A percentile compares a stretch with the other conserved stretches of the same genome.
These are phyloP conservation scores for Penicillium brasilianum DNA, from an alignment of 2,329 filamentous ascomycete species.

Conservation along the genomic window DNA sequence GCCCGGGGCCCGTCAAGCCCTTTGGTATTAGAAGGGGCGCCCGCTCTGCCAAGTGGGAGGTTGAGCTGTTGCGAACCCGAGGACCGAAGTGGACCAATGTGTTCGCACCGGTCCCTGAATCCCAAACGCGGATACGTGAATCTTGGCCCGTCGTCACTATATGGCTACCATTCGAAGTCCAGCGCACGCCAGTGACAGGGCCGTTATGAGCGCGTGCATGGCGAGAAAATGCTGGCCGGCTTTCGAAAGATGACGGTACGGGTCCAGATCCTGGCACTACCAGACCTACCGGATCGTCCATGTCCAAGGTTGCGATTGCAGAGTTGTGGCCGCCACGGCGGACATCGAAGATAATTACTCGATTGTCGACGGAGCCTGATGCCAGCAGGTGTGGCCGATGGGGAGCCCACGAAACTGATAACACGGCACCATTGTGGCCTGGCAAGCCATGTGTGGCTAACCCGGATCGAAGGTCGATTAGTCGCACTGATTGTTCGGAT, in stretches of 20 bases:
- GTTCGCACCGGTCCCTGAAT: slow-evolving; percentile 79
- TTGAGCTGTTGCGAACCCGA: slow-evolving; percentile 71
- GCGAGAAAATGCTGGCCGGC: slow-evolving; percentile 51
- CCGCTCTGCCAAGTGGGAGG: slow-evolving; percentile 63
- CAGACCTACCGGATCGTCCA: slow-evolving; percentile 79
- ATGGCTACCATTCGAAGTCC: slow-evolving; percentile 78
- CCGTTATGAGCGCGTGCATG: slow-evolving; percentile 72
- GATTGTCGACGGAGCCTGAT: slow-evolving; percentile 83
- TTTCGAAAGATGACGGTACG: slow-evolving; percentile 33
- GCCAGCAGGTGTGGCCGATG: slow-evolving; percentile 77
- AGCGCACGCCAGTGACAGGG: slow-evolving; percentile 81
- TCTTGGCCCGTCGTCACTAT: slow-evolving; percentile 85
- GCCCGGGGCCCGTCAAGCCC: slow-evolving; percentile 59
- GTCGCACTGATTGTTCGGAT: slow-evolving; percentile 79
- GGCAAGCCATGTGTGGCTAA: slow-evolving; percentile 73
- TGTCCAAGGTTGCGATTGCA: slow-evolving; percentile 76
- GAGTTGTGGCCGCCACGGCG: slow-evolving; percentile 70
- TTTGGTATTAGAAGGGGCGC: slow-evolving; percentile 68
- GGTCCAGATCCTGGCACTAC: slow-evolving; percentile 44
- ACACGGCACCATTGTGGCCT: slow-evolving; percentile 68
- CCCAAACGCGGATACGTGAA: slow-evolving; percentile 83
- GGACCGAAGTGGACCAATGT: slow-evolving; percentile 88
- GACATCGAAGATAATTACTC: slow-evolving; percentile 85
- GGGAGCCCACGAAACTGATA: slow-evolving; percentile 81
- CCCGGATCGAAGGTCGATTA: slow-evolving; percentile 85